Evolutionary conservation across 2,329 filamentous ascomycete genomes (phyloP), one percentile per base, ranked within the genome.

Genomic region (Colletotrichum zoysiae): DNA sequence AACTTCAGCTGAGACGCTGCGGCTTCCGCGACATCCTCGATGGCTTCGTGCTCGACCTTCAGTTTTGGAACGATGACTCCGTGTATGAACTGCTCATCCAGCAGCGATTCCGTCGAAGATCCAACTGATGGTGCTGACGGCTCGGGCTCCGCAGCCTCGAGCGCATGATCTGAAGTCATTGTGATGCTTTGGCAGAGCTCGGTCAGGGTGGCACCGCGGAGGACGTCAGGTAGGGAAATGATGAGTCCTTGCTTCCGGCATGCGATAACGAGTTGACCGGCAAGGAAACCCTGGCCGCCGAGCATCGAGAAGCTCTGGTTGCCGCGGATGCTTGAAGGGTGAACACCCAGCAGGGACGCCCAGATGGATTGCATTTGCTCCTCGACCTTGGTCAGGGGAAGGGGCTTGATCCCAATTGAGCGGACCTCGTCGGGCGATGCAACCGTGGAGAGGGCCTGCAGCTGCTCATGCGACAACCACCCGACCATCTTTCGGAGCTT

Each of bases 11-110:
- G 86, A 1, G 84, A 79, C 0, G 85, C 79, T 0, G 86, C 84
- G 0, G 86, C 85, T 67, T 87, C 84, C 0, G 84, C 80, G 0
- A 86, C 82, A 65, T 88, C 86, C 20, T 84, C 80, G 58, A 88
- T 82, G 5, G 82, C 79, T 9, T 80, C 80, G 0, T 78, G 78
- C 14, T 85, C 80, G 1, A 85, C 81, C 0, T 82, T 82, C 0
- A 87, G 76, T 67, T 82, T 83, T 0, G 85, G 82, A 0, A 81
- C 82, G 9, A 87, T 80, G 5, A 82, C 76, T 3, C 81, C 80
- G 51, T 82, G 80, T 65, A 85, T 78, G 42, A 85, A 83, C 2
- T 76, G 77, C 23, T 82, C 77, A 38, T 83, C 76, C 58, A 73
- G 64, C 14, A 75, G 67, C 26, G 67, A 61, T 42, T 68, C 65